These are phyloP conservation scores for Gossypium mustelinum DNA, from an alignment of 345 rosid species.

Conservation along the genomic window DNA sequence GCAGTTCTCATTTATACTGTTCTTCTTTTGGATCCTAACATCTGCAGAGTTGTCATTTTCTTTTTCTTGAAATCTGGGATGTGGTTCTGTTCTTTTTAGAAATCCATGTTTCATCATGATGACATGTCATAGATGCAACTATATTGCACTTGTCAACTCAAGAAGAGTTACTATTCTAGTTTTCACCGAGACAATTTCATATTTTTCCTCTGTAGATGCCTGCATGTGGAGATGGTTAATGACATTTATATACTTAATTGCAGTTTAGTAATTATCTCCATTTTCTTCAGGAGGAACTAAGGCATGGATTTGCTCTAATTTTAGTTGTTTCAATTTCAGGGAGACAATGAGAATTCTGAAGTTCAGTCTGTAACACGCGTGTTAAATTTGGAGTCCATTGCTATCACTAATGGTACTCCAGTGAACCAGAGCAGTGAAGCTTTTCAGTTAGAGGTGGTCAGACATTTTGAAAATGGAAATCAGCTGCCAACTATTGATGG, in stretches of 20 bases:
- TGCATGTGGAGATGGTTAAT: neutral
- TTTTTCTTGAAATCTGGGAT: neutral
- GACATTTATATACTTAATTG: neutral
- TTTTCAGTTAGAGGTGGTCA: slow-evolving; percentile 18
- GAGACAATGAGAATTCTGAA: slow-evolving; percentile 12
- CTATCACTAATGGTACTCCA: slow-evolving; percentile 12
- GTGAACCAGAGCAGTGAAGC: slow-evolving; percentile 20
- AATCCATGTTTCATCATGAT: slow-evolving; percentile 3
- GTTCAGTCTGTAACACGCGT: slow-evolving; percentile 11
- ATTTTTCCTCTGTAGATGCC: neutral
- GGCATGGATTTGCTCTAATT: neutral
- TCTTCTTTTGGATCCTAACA: neutral
- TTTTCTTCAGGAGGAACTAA: slow-evolving; percentile 2
- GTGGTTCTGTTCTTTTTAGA: neutral
- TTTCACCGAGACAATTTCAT: neutral
- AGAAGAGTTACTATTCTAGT: neutral
- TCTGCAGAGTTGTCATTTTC: neutral
- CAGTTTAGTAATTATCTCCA: neutral
- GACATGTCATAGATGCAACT: slow-evolving; percentile 4
- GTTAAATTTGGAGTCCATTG: slow-evolving; percentile 22
- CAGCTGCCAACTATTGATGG: slow-evolving; percentile 22
- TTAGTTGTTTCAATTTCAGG: slow-evolving; percentile 29
- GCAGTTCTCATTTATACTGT: slow-evolving; percentile 1
- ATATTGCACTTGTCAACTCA: neutral
- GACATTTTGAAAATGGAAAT: slow-evolving; percentile 33